Base-by-base conservation (phyloP, 2,329 filamentous ascomycete species). In the Colletotrichum sp. region DNA sequence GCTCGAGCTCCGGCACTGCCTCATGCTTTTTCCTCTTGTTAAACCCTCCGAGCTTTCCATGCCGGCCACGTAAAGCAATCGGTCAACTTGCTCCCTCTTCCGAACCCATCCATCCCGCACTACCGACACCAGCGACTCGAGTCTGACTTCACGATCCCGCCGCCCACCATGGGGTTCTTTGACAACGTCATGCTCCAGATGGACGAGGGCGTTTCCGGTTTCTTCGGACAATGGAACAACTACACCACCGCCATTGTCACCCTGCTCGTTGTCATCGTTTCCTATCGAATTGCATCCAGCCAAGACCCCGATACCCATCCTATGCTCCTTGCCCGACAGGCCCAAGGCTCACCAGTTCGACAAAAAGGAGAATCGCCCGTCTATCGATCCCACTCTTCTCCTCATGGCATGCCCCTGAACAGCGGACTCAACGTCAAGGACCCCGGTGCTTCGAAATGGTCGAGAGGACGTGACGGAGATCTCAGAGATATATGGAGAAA, bases 231-330 rank as follows among this genome's bases (percentile, higher is more conserved):
- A 85, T 98, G 96, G 96, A 95, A 97, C 83, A 86, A 90, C 79
- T 94, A 94, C 87, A 95, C 95, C 34, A 97, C 95, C 5, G 81
- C 92, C 57, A 89, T 99, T 78, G 89, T 92, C 62, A 90, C 93
- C 28, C 82, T 91, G 76, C 88, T 98, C 59, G 87, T 93, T 77
- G 88, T 90, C 71, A 90, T 96, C 81, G 85, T 96, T 72, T 89
- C 93, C 73, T 96, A 95, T 85, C 91, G 93, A 60, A 86, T 98
- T 78, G 87, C 94, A 80, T 92, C 92, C 77, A 90, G 91, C 67
- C 91, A 92, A 76, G 96, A 98, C 69, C 95, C 97, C 7, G 97
- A 99, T 87, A 94, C 94, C 7, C 97, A 99, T 85, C 96, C 97
- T 39, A 93, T 98, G 85, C 91, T 99, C 64, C 93, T 99, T 32